A percentile compares a stretch with the other conserved stretches of the same genome.
Evolutionary conservation across 148 eudicot genomes (phyloP).

Genomic region (Vaccinium vitisidaea): DNA sequence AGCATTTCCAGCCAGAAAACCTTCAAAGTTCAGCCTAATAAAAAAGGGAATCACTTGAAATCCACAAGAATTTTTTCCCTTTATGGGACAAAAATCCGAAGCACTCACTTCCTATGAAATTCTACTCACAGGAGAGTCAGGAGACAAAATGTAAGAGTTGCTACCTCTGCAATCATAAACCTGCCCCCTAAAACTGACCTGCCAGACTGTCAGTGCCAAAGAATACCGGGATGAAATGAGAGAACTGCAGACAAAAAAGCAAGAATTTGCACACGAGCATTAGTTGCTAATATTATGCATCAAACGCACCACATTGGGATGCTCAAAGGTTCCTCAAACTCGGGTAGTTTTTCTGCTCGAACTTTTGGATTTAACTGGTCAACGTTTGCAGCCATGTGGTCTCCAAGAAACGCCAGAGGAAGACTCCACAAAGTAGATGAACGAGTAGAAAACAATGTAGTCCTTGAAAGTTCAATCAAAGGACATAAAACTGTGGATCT

Average conservation of each 20-base stretch:
- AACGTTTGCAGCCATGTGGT: background rate
- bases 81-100: background rate
- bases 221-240: background rate
- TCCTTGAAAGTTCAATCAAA: background rate
- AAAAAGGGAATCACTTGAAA: too few species aligned
- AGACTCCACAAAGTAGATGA: background rate
- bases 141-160: background rate
- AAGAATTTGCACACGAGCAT: background rate
- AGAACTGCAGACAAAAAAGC: background rate
- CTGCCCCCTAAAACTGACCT: background rate
- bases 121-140: background rate
- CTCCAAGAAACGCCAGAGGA: background rate
- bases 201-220: background rate
- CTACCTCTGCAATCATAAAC: background rate
- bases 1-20: background rate
- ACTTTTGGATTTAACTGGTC: background rate
- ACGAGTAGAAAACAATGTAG: background rate
- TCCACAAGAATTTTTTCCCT: background rate
- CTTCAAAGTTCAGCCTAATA: too few species aligned
- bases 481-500: background rate
- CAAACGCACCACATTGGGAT: background rate
- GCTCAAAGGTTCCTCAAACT: background rate
- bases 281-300: background rate
- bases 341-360: background rate
- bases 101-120: background rate